Base-by-base conservation (phyloP, 2,329 filamentous ascomycete genomes). In the Cyphellophora attinorum region DNA sequence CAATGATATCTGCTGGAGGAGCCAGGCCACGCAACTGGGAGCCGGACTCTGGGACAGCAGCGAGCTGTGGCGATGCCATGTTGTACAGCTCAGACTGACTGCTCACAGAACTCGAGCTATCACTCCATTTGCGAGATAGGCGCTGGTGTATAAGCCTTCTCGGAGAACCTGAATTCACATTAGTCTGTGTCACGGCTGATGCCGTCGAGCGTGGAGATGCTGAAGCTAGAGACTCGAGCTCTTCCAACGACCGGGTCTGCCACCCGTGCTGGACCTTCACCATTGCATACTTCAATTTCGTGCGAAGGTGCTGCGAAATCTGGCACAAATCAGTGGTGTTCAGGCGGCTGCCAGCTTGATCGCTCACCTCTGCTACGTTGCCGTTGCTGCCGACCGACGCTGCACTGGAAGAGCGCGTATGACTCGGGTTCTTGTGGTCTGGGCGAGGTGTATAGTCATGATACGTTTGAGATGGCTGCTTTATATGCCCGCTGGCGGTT, bases 191-290 rank as follows among this genome's bases (percentile, higher is more conserved):
- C 49, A 36, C 73, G 70, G 17, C 75, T 70, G 38, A 68, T 62
- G 56, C 70, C 71, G 31, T 79, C 69, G 19, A 69, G 63, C 16
- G 44, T 13, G 78, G 76, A 1, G 80, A 84, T 35, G 81, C 76
- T 2, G 82, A 84, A 6, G 82, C 75, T 27, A 85, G 61, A 30
- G 74, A 75, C 59, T 89, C 85, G 18, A 89, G 74, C 57, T 89
- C 82, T 36, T 81, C 78, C 38, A 91, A 75, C 12, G 76, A 77
- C 44, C 81, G 77, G 15, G 79, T 72, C 59, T 93, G 82, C 81
- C 86, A 91, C 39, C 85, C 85, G 53, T 93, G 79, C 54, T 85
- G 85, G 27, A 95, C 82, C 59, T 94, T 95, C 54, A 93, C 73
- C 73, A 93, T 91, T 45, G 89, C 89, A 58, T 95, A 95, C 5